phyloP scores from a whole-genome alignment of 495 filamentous ascomycete species.

The Penicillium samsonianum region DNA sequence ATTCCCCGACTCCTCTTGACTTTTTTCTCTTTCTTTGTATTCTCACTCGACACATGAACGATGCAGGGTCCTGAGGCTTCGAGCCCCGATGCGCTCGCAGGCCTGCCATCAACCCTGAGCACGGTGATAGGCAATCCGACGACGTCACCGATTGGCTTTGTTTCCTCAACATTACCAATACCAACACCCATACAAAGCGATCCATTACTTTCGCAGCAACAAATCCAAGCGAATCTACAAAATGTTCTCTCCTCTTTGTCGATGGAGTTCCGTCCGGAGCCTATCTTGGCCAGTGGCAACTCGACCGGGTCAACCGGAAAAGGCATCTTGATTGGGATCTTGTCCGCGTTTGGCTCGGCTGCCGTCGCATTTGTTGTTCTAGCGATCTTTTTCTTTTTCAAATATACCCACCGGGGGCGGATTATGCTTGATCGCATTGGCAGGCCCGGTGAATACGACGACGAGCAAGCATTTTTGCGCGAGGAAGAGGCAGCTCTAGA shows the following conservation, averaged over 20 bases:
- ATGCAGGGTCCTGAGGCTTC: slow-evolving; percentile 50
- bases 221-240: slow-evolving; percentile 32
- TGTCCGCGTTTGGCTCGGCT: slow-evolving; percentile 96
- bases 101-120: slow-evolving; percentile 39
- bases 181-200: slow-evolving; percentile 16
- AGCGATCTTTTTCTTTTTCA: slow-evolving; percentile 88
- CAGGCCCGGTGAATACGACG: slow-evolving; percentile 93
- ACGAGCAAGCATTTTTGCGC: slow-evolving; percentile 87
- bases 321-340: slow-evolving; percentile 90
- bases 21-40: neutral
- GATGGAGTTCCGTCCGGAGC: slow-evolving; percentile 26
- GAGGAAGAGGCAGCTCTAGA: slow-evolving; percentile 96
- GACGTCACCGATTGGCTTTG: slow-evolving; percentile 37
- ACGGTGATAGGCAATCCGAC: slow-evolving; percentile 38
- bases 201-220: slow-evolving; percentile 25
- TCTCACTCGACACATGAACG: slow-evolving; percentile 35
- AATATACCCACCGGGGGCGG: slow-evolving; percentile 82
- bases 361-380: slow-evolving; percentile 78
- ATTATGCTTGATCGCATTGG: slow-evolving; percentile 94
- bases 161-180: slow-evolving; percentile 12
- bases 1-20: slow-evolving; percentile 1
- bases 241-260: slow-evolving; percentile 36
- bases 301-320: slow-evolving; percentile 60
- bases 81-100: slow-evolving; percentile 42
- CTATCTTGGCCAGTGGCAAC: slow-evolving; percentile 38